A percentile compares a stretch with the other conserved stretches of the same genome.
These are phyloP conservation scores for Tolypocladium inflatum DNA, from an alignment of 2,329 filamentous ascomycete genomes.

Conservation along the genomic window DNA sequence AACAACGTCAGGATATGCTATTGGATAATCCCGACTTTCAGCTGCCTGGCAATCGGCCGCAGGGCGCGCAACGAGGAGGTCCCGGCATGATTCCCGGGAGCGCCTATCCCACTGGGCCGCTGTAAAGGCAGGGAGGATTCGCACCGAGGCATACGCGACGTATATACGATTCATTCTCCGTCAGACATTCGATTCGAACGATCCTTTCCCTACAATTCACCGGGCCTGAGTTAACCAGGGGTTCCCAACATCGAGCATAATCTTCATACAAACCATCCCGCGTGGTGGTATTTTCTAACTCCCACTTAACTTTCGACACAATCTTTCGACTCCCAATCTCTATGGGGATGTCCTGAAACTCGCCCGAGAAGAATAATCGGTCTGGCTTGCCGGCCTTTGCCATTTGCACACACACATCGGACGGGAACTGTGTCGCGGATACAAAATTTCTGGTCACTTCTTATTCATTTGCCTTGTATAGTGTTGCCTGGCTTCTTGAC, in stretches of 20 bases:
- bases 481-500: background rate
- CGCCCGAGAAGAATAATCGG: background rate
- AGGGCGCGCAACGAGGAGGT: slow-evolving; percentile 14
- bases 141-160: slow-evolving; percentile 10
- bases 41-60: slow-evolving; percentile 40
- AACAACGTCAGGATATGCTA: slow-evolving; percentile 61
- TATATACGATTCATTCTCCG: slow-evolving; percentile 1
- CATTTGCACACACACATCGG: background rate
- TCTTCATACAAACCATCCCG: background rate
- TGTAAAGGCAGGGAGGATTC: background rate
- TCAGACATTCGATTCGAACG: background rate
- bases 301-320: background rate
- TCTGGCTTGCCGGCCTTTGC: background rate
- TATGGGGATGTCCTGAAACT: too few relatives aligned
- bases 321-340: background rate
- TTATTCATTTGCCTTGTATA: background rate
- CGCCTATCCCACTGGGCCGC: slow-evolving; percentile 33
- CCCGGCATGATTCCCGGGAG: slow-evolving; percentile 42
- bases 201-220: background rate
- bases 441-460: background rate
- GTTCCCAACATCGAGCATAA: background rate
- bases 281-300: background rate
- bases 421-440: background rate
- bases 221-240: background rate
- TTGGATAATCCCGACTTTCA: slow-evolving; percentile 84